These are phyloP conservation scores for Fraxinus excelsior DNA, from an alignment of 257 asterid species.

Conservation along the genomic window DNA sequence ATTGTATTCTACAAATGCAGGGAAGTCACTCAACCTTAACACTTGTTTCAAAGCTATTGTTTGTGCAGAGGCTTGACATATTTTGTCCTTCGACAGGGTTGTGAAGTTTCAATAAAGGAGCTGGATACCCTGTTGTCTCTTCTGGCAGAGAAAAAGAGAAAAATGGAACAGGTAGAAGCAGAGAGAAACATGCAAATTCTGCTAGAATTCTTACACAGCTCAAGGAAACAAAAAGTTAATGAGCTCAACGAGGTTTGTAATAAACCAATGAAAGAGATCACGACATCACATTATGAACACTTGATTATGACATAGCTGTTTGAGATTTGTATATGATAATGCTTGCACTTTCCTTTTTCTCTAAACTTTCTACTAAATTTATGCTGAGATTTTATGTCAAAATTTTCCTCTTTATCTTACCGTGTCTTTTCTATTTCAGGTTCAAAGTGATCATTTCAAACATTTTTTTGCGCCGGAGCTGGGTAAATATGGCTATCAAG, in stretches of 20 bases:
- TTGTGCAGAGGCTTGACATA: slow-evolving; percentile 38
- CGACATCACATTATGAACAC: slow-evolving; percentile 8
- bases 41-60: slow-evolving; percentile 17
- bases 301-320: slow-evolving; percentile 8
- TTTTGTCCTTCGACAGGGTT: slow-evolving; percentile 71
- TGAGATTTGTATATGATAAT: slow-evolving; percentile 1
- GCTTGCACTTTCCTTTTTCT: not conserved
- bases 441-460: slow-evolving; percentile 90
- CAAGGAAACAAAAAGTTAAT: slow-evolving; percentile 63
- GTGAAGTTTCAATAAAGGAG: slow-evolving; percentile 74
- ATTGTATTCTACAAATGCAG: not conserved
- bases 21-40: slow-evolving; percentile 10
- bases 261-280: slow-evolving; percentile 4
- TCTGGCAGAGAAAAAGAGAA: slow-evolving; percentile 71
- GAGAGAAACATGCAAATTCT: slow-evolving; percentile 80
- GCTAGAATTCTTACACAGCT: slow-evolving; percentile 65
- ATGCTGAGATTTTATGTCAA: too few species aligned
- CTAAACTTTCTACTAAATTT: too few species aligned
- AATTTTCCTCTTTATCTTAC: too few species aligned
- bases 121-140: slow-evolving; percentile 57
- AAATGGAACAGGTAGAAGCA: slow-evolving; percentile 80
- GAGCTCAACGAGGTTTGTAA: slow-evolving; percentile 73
- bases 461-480: slow-evolving; percentile 94
- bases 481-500: slow-evolving; percentile 96
- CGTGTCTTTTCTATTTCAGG: slow-evolving; percentile 44